Base-by-base conservation (phyloP, 2,329 filamentous ascomycete species). In the Talaromyces pinophilus region DNA sequence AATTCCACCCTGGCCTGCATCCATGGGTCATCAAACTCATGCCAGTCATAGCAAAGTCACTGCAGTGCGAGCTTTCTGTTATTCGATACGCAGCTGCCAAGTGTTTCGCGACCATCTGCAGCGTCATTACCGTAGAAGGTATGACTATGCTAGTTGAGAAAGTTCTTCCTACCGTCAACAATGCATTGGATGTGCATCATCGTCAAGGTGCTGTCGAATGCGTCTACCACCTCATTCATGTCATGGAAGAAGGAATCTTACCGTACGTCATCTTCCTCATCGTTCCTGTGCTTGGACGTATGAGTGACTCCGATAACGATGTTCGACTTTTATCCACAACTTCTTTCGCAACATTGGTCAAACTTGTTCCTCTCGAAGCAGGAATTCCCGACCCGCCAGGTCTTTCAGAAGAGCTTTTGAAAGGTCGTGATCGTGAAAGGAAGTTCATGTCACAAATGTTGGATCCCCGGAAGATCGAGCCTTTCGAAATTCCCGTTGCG, bases 221-320 rank as follows among this genome's bases (percentile, higher is more conserved):
- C 72, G 91, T 99, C 67, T 99, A 99, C 76, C 95, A 99, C 78
- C 83, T 99, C 67, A 99, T 99, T 70, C 92, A 96, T 67, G 93
- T 97, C 62, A 99, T 99, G 95, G 95, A 96, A 69, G 95, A 98
- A 76, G 87, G 88, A 44, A 99, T 99, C 66, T 81, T 99, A 35
- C 95, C 96, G 2, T 99, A 99, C 74, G 95, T 99, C 69, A 97
- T 99, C 73, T 99, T 99, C 87, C 87, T 99, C 70, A 96, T 99
- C 67, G 96, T 98, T 13, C 95, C 95, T 15, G 95, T 99, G 3
- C 85, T 99, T 61, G 95, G 95, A 63, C 90, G 95, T 54, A 99
- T 99, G 95, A 98, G 95, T 75, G 95, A 99, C 77, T 96, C 94
- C 0, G 94, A 99, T 76, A 94, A 96, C 70, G 95, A 98, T 75